phyloP scores from a whole-genome alignment of 2,329 filamentous ascomycete genomes.

The Clarireedia sp. region DNA sequence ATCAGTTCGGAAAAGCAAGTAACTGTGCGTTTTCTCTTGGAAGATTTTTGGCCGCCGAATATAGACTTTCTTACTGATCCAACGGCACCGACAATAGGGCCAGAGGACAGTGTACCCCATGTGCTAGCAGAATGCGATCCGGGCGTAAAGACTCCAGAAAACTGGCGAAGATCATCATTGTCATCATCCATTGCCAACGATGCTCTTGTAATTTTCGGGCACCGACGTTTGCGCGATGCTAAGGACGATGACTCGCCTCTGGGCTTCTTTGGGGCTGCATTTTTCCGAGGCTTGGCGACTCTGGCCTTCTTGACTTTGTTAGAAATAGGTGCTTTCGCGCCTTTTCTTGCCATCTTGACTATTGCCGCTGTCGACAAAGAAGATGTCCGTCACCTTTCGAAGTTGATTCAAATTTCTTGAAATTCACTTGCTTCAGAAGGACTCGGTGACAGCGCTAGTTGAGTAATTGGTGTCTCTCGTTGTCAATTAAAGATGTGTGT shows the following conservation, averaged over 20 bases:
- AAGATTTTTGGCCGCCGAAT: background rate
- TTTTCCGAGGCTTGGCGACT: background rate
- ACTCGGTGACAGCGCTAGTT: too few relatives aligned
- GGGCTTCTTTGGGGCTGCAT: too few relatives aligned
- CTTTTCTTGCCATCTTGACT: background rate
- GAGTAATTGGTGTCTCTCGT: too few relatives aligned
- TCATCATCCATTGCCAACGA: constrained; percentile 9
- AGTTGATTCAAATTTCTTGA: too few relatives aligned
- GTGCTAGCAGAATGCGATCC: constrained; percentile 8
- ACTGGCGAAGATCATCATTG: constrained; percentile 3
- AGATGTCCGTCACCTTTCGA: background rate
- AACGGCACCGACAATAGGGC: background rate
- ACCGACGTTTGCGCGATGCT: constrained; percentile 5
- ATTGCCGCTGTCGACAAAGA: background rate
- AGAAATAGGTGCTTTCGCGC: too few relatives aligned
- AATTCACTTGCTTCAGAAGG: background rate
- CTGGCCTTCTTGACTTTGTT: background rate
- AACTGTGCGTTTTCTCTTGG: background rate
- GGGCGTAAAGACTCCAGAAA: background rate
- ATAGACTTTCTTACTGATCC: background rate
- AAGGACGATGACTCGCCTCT: background rate
- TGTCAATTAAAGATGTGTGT: too few relatives aligned
- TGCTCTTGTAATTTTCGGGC: background rate
- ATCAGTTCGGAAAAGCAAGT: background rate
- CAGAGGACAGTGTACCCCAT: background rate